phyloP scores from a whole-genome alignment of 2,329 filamentous ascomycete species.

The Fonsecaea erecta region DNA sequence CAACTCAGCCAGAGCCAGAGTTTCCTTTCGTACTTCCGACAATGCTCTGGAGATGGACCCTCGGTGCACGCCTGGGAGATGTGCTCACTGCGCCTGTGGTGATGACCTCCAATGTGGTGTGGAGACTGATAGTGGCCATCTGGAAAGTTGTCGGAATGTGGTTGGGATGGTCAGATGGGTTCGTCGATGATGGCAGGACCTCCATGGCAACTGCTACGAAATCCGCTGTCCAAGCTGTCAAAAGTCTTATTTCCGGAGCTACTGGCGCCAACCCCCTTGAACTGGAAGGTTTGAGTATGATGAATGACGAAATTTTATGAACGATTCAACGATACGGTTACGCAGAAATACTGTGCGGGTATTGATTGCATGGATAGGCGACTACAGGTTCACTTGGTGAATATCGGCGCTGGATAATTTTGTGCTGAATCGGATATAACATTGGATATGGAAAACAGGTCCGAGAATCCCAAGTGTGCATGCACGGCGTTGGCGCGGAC shows the following conservation, averaged over 20 bases:
- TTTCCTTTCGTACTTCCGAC: slow-evolving; percentile 63
- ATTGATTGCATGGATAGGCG: neutral
- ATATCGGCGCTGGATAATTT: neutral
- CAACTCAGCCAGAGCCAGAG: slow-evolving; percentile 55
- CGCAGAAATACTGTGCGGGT: neutral
- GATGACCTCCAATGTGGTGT: slow-evolving; percentile 9
- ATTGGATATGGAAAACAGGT: neutral
- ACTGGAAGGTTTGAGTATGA: slow-evolving; percentile 31
- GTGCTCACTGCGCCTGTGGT: neutral
- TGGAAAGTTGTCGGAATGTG: slow-evolving; percentile 30
- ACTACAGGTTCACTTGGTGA: neutral
- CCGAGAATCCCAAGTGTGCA: neutral
- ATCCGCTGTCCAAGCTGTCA: slow-evolving; percentile 11
- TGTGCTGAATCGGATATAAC: neutral
- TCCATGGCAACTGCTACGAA: slow-evolving; percentile 10
- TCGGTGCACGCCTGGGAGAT: slow-evolving; percentile 10
- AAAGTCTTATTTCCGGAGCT: slow-evolving; percentile 13
- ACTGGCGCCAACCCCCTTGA: slow-evolving; percentile 10
- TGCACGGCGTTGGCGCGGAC: neutral
- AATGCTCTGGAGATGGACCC: slow-evolving; percentile 54
- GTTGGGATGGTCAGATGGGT: slow-evolving; percentile 50
- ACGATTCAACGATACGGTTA: neutral
- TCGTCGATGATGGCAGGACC: slow-evolving; percentile 45
- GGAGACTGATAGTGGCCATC: slow-evolving; percentile 26
- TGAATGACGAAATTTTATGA: slow-evolving; percentile 39